Evolutionary conservation across 164 flowering plant species (phyloP), one percentile per base, ranked within the genome.

Genomic region (Tetracentron sinense): DNA sequence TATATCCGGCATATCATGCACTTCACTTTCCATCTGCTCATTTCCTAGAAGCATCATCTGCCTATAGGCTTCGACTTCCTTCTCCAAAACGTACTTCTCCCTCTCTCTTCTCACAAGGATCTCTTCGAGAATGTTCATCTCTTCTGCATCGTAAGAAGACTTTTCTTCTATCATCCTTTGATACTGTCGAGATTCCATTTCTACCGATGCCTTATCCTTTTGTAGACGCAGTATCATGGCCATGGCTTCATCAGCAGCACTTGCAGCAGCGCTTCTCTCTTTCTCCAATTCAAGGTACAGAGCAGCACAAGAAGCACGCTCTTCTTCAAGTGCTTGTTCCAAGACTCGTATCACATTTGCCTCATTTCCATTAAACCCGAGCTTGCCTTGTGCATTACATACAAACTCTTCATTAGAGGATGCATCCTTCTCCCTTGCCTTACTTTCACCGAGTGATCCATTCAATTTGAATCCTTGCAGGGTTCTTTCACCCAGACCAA

Each of bases 221-320:
- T 90, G 97, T 20, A 94, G 78, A 25, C 97, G 96, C 63, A 79
- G 69, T 58, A 94, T 94, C 98, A 94, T 94, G 7, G 90, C 85
- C 98, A 91, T 85, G 51, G 99, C 90, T 78, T 94, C 99, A 71
- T 94, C 93, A 51, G 97, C 88, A 62, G 98, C 97, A 38, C 79
- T 62, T 25, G 97, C 92, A 69, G 98, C 91, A 58, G 98, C 90
- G 72, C 73, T 85, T 77, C 97, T 89, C 79, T 94, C 99, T 75
- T 85, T 80, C 70, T 94, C 97, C 58, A 94, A 83, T 72, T 94
- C 97, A 60, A 70, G 59, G 65, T 76, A 75, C 53, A 94, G 73
- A 62, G 85, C 79, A 58, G 72, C 65, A 25, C 80, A 78, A 66
- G 86, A 88, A 68, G 78, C 69, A 12, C 72, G 83, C 74, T 86